Base-by-base conservation (phyloP, 768 basidiomycete species). In the Infundibulicybe gibba region DNA sequence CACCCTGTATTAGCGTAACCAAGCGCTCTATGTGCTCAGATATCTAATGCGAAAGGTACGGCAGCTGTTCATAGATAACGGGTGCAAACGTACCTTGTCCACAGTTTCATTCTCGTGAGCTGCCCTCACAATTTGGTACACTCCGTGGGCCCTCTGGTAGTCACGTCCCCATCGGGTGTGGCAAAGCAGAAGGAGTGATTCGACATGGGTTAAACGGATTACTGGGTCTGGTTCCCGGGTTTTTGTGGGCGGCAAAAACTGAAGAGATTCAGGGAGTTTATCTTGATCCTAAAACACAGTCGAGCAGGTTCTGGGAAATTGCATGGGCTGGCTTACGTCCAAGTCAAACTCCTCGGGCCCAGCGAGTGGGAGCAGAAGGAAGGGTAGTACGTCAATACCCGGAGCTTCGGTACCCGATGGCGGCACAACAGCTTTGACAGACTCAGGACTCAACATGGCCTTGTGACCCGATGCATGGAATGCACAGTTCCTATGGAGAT, bases 311-410 rank as follows among this genome's bases (percentile, higher is more conserved):
- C 14, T 20, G 44, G 20, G 1, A 35, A 17, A 32, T 8, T 15
- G 38, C 30, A 45, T 19, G 20, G 15, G 15, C 16, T 40, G 17
- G 45, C 72, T 44, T 54, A 90, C 91, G 51, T 97, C 94, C 1
- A 95, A 73, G 47, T 97, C 94, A 49, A 90, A 85, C 65, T 98
- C 97, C 64, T 98, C 97, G 1, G 93, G 87, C 5, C 95, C 94
- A 35, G 95, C 93, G 2, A 99, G 72, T 0, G 97, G 95, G 0
- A 94, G 77, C 3, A 99, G 75, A 10, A 99, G 73, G 59, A 83
- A 88, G 0, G 91, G 87, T 9, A 98, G 74, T 2, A 87, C 79
- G 63, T 93, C 87, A 32, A 97, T 81, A 4, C 94, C 93, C 2
- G 89, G 81, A 3, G 85, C 81, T 3, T 63, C 64, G 12, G 59